phyloP scores from a whole-genome alignment of 176 grass and related monocot species.

The Aegilops speltoides region DNA sequence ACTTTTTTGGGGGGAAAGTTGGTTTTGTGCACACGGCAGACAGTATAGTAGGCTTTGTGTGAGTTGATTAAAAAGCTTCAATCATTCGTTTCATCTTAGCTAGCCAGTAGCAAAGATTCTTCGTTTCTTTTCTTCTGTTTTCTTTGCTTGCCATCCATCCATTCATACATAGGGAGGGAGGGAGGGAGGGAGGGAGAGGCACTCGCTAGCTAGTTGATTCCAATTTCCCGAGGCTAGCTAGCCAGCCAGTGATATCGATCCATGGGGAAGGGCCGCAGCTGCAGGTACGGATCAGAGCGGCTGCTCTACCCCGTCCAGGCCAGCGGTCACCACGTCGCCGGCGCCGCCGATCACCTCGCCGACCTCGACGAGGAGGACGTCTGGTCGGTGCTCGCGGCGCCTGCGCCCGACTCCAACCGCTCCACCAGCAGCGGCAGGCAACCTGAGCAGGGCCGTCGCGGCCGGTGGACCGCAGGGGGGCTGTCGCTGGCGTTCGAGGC shows the following conservation, averaged over 20 bases:
- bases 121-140: not conserved
- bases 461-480: not conserved
- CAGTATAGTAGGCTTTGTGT: not conserved
- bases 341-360: slow-evolving; percentile 3
- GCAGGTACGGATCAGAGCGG: not conserved
- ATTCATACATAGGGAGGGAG: not conserved
- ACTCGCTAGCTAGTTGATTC: not conserved
- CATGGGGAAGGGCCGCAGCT: slow-evolving; percentile 14
- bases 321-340: not conserved
- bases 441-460: not conserved
- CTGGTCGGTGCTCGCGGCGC: not conserved
- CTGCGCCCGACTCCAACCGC: not conserved
- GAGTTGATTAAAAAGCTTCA: slow-evolving; percentile 10
- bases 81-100: not conserved
- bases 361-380: slow-evolving; percentile 22
- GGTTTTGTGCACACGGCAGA: not conserved
- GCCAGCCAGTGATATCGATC: not conserved
- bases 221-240: not conserved
- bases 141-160: not conserved
- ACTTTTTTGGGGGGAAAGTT: not conserved
- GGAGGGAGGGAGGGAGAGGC: not conserved
- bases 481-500: slow-evolving; percentile 9
- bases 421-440: not conserved
- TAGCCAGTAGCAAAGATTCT: not conserved
- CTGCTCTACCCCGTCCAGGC: not conserved